phyloP scores from a whole-genome alignment of 306 rosid species.

The Biancaea sappan region DNA sequence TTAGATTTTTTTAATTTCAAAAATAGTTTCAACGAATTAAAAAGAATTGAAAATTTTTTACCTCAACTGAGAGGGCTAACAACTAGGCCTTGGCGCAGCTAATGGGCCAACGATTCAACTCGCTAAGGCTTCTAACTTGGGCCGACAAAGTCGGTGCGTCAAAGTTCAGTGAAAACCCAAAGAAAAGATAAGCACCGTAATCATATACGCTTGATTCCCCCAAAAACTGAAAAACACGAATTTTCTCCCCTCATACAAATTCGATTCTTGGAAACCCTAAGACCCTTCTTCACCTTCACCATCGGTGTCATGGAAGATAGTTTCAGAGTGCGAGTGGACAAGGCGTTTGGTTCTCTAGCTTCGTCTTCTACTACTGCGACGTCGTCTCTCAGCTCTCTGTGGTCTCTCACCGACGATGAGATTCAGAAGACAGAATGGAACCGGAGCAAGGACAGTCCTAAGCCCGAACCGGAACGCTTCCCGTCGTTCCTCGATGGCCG shows the following conservation, averaged over 20 bases:
- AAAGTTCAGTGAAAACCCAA: neutral
- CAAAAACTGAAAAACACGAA: neutral
- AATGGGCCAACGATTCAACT: neutral
- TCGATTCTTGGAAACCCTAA: neutral
- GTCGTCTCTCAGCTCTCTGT: constrained; percentile 52
- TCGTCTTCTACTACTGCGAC: constrained; percentile 20
- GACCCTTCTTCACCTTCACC: neutral
- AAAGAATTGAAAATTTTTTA: too few species aligned
- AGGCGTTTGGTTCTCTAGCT: constrained; percentile 48
- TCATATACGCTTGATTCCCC: neutral
- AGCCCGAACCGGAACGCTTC: constrained; percentile 34
- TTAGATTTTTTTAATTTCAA: too few species aligned
- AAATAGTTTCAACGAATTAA: too few species aligned
- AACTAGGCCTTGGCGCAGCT: neutral
- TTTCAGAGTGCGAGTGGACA: constrained; percentile 60
- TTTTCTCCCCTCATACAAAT: neutral
- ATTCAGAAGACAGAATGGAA: constrained; percentile 53
- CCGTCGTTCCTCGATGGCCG: neutral
- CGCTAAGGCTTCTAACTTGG: neutral
- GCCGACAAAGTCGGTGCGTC: neutral
- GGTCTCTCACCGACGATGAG: constrained; percentile 86
- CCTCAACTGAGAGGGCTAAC: neutral
- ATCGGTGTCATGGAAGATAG: constrained; percentile 55
- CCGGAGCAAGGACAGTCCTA: constrained; percentile 34
- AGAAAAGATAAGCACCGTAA: neutral